These are phyloP conservation scores for Nicotiana obtusifolia DNA, from an alignment of 257 asterid species.

Conservation along the genomic window DNA sequence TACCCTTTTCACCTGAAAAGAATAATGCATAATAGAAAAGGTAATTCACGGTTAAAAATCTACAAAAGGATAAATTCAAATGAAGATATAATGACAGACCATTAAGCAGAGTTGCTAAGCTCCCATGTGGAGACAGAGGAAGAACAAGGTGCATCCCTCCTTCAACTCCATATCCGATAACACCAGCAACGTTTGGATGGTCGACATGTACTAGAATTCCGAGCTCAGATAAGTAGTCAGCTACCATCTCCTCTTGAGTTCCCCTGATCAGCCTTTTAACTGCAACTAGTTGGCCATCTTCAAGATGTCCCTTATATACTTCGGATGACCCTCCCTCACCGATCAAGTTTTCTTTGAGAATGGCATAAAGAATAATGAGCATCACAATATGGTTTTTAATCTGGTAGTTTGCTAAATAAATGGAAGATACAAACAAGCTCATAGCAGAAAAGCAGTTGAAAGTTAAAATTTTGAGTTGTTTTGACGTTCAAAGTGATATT, in stretches of 20 bases:
- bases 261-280: slow-evolving; percentile 82
- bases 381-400: neutral
- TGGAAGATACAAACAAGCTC: neutral
- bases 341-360: slow-evolving; percentile 55
- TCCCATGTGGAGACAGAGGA: slow-evolving; percentile 90
- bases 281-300: slow-evolving; percentile 76
- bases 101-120: slow-evolving; percentile 66
- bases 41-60: neutral
- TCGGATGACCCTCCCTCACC: slow-evolving; percentile 97
- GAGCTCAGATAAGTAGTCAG: slow-evolving; percentile 85
- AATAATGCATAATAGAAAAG: neutral
- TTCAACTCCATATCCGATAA: slow-evolving; percentile 94
- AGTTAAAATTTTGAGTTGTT: neutral
- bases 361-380: neutral
- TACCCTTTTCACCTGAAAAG: slow-evolving; percentile 41
- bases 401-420: neutral
- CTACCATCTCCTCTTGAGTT: slow-evolving; percentile 80
- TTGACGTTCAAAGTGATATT: neutral
- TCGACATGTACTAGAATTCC: slow-evolving; percentile 91
- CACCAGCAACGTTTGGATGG: slow-evolving; percentile 82
- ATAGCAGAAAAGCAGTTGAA: neutral
- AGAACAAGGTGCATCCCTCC: slow-evolving; percentile 99
- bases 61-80: neutral
- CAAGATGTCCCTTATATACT: slow-evolving; percentile 80
- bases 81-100: slow-evolving; percentile 31